A percentile compares a stretch with the other conserved stretches of the same genome.
Conservation (phyloP, 2,329 filamentous ascomycete species). For the Akanthomyces uredinophilus region DNA sequence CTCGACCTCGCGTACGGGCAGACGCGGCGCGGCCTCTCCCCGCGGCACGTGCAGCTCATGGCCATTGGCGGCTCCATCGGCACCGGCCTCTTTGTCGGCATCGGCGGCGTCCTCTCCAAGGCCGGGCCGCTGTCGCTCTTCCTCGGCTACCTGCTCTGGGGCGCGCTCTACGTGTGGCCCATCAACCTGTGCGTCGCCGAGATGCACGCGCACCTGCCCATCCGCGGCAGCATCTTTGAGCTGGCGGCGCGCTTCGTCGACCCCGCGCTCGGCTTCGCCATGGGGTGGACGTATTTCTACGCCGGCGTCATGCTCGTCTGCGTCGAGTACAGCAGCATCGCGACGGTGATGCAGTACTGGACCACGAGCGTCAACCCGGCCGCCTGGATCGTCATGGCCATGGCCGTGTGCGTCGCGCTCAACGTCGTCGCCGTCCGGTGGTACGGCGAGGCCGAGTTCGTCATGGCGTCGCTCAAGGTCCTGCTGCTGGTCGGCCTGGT, state of each 20-base stretch:
- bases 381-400: slow-evolving; percentile 44
- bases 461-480: slow-evolving; percentile 54
- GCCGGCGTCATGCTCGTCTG: slow-evolving; percentile 41
- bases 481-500: slow-evolving; percentile 50
- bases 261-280: slow-evolving; percentile 51
- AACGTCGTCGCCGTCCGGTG: slow-evolving; percentile 42
- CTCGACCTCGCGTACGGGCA: slow-evolving; percentile 25
- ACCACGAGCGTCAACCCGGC: slow-evolving; percentile 37
- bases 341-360: slow-evolving; percentile 43
- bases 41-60: slow-evolving; percentile 45
- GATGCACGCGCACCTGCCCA: slow-evolving; percentile 52
- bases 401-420: slow-evolving; percentile 40
- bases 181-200: slow-evolving; percentile 47
- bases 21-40: slow-evolving; percentile 30
- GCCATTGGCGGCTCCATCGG: slow-evolving; percentile 44
- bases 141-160: slow-evolving; percentile 41
- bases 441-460: slow-evolving; percentile 41
- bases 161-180: slow-evolving; percentile 40
- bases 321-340: slow-evolving; percentile 39
- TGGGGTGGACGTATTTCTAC: slow-evolving; percentile 49
- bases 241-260: slow-evolving; percentile 52
- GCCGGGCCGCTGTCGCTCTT: slow-evolving; percentile 40
- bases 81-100: slow-evolving; percentile 41
- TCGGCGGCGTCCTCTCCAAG: slow-evolving; percentile 36
- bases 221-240: slow-evolving; percentile 50